phyloP scores from a whole-genome alignment of 306 rosid species.

The Prunus mira region DNA sequence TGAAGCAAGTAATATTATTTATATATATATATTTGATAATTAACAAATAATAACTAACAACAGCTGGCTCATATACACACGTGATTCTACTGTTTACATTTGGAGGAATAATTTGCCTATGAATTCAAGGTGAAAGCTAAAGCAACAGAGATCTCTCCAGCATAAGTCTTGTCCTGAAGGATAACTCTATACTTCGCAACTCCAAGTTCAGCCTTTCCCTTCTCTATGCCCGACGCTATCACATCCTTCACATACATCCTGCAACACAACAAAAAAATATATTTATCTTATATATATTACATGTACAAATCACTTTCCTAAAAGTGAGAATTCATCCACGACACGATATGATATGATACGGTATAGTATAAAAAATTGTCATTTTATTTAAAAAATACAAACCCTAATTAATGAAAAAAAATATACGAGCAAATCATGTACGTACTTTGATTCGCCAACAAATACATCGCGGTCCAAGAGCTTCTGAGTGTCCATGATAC shows the following conservation, averaged over 20 bases:
- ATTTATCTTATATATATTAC: not conserved
- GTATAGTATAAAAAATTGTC: too few species aligned
- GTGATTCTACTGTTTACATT: too few species aligned
- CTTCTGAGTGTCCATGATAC: constrained; percentile 13
- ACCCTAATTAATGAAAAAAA: too few species aligned
- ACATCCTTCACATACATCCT: constrained; percentile 21
- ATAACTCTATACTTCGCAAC: constrained; percentile 11
- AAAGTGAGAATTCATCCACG: not conserved
- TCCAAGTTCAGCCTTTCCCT: constrained; percentile 8
- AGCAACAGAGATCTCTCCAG: constrained; percentile 23
- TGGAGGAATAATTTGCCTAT: not conserved
- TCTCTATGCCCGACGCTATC: constrained; percentile 9
- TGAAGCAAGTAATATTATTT: rapidly evolving
- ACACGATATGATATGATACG: not conserved
- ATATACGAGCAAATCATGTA: too few species aligned
- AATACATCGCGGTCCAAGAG: constrained; percentile 7
- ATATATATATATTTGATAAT: not conserved
- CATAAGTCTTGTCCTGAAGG: constrained; percentile 14
- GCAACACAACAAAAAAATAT: not conserved
- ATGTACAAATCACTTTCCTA: too few species aligned
- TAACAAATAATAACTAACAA: too few species aligned
- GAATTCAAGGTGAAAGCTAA: not conserved
- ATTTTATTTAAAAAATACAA: too few species aligned
- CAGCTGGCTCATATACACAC: too few species aligned
- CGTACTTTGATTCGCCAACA: not conserved